Base-by-base conservation (phyloP, 2,329 filamentous ascomycete species). In the Aspergillus sp. region DNA sequence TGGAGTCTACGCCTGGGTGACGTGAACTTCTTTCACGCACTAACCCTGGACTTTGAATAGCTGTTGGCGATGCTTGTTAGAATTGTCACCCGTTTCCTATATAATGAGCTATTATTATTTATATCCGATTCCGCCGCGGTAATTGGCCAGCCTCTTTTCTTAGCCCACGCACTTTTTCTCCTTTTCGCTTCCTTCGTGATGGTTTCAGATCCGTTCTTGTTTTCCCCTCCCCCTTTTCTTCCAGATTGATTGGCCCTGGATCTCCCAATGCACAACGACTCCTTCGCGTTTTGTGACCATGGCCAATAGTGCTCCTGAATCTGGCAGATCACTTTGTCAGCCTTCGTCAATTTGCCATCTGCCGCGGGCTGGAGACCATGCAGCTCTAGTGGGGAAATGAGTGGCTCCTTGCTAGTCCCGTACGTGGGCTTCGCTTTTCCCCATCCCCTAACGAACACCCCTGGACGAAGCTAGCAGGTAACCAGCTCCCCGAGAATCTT, bases 371-470 rank as follows among this genome's bases (percentile, higher is more conserved):
- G 62, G 63, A 62, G 60, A 33, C 64, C 59, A 59, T 67, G 67
- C 63, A 71, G 68, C 66, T 72, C 45, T 43, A 51, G 70, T 72
- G 70, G 70, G 68, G 62, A 62, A 60, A 55, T 53, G 54, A 63
- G 45, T 59, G 52, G 53, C 60, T 59, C 61, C 56, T 65, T 63
- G 67, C 68, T 70, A 70, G 67, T 69, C 64, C 65, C 65, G 65
- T 68, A 62, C 57, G 59, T 66, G 68, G 64, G 58, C 65, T 55
- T n/a, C 45, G 21, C 62, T 61, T 57, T 70, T 70, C 66, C 66
- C 68, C 68, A 64, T 66, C 60, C 51, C 62, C 68, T 70, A 67
- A 70, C 64, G 67, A 72, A 72, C 69, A 62, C 67, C 69, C 68
- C 68, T 70, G 67, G 61, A 57, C 33, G 51, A 57, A 57, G 55